Percentiles rank a stretch among this genome's conserved stretches.
These are phyloP conservation scores for Nothopassalora personata DNA, from an alignment of 2,329 filamentous ascomycete species.

Conservation along the genomic window DNA sequence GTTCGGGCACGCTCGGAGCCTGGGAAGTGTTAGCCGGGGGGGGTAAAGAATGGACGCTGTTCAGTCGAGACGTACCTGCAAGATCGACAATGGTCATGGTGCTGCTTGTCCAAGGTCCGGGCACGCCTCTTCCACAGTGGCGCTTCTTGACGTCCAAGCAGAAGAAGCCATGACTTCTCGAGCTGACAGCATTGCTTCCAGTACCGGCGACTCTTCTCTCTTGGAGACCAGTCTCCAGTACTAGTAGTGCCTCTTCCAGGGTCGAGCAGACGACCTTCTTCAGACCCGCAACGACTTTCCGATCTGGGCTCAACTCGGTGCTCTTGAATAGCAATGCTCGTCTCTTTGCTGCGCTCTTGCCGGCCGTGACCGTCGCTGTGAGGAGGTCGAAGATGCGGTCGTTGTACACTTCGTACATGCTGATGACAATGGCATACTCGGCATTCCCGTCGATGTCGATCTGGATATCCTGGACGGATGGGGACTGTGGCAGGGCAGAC, in stretches of 20 bases:
- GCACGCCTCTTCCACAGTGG: slow-evolving; percentile 41
- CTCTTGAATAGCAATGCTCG: slow-evolving; percentile 84
- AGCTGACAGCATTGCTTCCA: slow-evolving; percentile 86
- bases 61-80: slow-evolving; percentile 54
- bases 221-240: slow-evolving; percentile 81
- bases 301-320: slow-evolving; percentile 78
- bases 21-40: slow-evolving; percentile 29
- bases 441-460: slow-evolving; percentile 62
- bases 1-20: slow-evolving; percentile 85
- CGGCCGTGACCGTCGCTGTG: slow-evolving; percentile 54
- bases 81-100: slow-evolving; percentile 85
- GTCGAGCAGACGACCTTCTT: slow-evolving; percentile 82
- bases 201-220: slow-evolving; percentile 86
- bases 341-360: slow-evolving; percentile 53
- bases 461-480: slow-evolving; percentile 66
- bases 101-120: slow-evolving; percentile 66
- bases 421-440: slow-evolving; percentile 83
- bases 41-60: not conserved
- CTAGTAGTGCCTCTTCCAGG: slow-evolving; percentile 77
- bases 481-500: slow-evolving; percentile 65
- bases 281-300: slow-evolving; percentile 90
- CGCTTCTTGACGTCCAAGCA: slow-evolving; percentile 91
- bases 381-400: slow-evolving; percentile 95
- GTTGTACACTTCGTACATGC: slow-evolving; percentile 99
- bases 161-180: slow-evolving; percentile 92